Percentiles rank a stretch among this genome's conserved stretches.
These are phyloP conservation scores for Linnemannia exigua DNA, from an alignment of 192 early-diverging fungal species.

Conservation along the genomic window DNA sequence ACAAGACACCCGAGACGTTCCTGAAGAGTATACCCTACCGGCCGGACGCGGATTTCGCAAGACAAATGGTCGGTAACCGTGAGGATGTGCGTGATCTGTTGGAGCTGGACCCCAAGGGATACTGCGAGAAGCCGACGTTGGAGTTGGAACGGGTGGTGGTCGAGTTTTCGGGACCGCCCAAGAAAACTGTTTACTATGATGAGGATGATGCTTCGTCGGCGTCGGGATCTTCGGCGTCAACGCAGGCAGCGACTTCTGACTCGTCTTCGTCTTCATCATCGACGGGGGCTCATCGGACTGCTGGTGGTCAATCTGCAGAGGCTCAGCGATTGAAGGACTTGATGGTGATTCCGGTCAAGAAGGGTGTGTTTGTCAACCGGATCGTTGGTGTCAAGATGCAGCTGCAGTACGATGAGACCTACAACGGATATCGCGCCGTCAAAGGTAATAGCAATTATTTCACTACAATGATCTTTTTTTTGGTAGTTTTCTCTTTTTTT, in stretches of 20 bases:
- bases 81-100: slow-evolving; percentile 18
- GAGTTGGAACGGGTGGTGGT: slow-evolving; percentile 50
- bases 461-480: neutral
- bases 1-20: slow-evolving; percentile 36
- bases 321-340: slow-evolving; percentile 17
- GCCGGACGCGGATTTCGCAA: slow-evolving; percentile 66
- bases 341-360: slow-evolving; percentile 47
- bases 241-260: neutral
- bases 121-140: slow-evolving; percentile 59
- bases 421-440: slow-evolving; percentile 49
- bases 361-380: slow-evolving; percentile 46
- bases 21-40: slow-evolving; percentile 58
- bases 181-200: slow-evolving; percentile 36
- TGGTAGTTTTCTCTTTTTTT: no score
- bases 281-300: neutral
- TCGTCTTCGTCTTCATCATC: neutral
- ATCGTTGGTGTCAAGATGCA: slow-evolving; percentile 50
- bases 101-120: slow-evolving; percentile 56
- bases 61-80: slow-evolving; percentile 59
- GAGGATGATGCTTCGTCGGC: neutral
- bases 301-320: neutral
- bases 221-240: neutral
- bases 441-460: slow-evolving; percentile 22
- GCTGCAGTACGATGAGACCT: slow-evolving; percentile 36
- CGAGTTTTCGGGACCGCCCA: slow-evolving; percentile 39